A percentile compares a stretch with the other conserved stretches of the same genome.
Conservation (phyloP, 2,329 filamentous ascomycete species). For the Thielaviopsis musarum region DNA sequence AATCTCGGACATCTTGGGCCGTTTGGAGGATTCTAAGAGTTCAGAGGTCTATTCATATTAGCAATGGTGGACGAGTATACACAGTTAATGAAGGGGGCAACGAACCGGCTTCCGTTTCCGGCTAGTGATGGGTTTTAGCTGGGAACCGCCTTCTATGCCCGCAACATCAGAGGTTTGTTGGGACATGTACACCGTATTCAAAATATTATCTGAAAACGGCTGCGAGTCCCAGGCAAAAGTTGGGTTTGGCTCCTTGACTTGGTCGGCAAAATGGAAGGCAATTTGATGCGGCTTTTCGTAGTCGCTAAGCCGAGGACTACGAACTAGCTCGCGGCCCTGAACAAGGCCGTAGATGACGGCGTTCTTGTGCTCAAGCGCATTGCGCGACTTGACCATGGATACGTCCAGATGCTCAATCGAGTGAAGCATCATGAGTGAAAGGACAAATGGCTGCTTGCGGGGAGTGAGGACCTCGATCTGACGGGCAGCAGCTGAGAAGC, state of each 20-base stretch:
- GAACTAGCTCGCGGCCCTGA: conserved; percentile 22
- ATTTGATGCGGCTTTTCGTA: conserved; percentile 28
- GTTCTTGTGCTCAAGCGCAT: conserved; percentile 30
- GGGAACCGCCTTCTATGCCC: background rate
- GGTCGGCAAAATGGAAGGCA: conserved; percentile 30
- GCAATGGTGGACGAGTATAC: background rate
- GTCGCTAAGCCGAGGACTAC: conserved; percentile 22
- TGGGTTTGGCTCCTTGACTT: conserved; percentile 24
- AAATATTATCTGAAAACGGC: conserved; percentile 29
- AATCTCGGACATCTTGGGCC: conserved; percentile 5
- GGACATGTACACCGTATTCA: conserved; percentile 29
- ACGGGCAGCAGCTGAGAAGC: conserved; percentile 20
- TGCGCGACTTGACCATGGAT: conserved; percentile 22
- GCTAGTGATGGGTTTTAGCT: conserved; percentile 1
- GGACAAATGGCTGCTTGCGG: conserved; percentile 24
- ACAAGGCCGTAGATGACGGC: conserved; percentile 25
- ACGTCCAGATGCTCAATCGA: conserved; percentile 40
- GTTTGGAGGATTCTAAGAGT: conserved; percentile 3
- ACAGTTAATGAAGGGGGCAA: background rate
- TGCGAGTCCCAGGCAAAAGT: conserved; percentile 31
- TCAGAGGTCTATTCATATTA: conserved; percentile 3
- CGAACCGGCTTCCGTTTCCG: conserved; percentile 33
- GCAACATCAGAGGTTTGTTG: conserved; percentile 16
- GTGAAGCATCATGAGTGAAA: conserved; percentile 32
- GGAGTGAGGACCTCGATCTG: conserved; percentile 13